phyloP scores from a whole-genome alignment of 768 basidiomycete species.

The Leccinum subgranulosum region DNA sequence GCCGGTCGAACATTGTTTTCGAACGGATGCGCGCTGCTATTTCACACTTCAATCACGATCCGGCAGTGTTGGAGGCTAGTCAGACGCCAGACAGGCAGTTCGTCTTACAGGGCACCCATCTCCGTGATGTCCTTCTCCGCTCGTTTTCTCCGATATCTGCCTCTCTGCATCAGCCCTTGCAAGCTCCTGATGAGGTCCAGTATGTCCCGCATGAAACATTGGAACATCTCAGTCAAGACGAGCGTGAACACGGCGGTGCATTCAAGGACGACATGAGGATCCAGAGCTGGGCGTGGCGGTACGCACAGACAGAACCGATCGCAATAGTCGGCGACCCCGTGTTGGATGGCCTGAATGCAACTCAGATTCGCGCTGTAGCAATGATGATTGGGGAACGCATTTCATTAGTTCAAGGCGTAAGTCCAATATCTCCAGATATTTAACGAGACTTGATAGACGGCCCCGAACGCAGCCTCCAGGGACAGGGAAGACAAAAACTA shows the following conservation, averaged over 20 bases:
- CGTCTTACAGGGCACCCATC: conserved; percentile 64
- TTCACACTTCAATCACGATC: conserved; percentile 51
- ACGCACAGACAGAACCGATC: conserved; percentile 57
- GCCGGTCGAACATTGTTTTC: conserved; percentile 60
- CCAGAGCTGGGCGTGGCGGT: conserved; percentile 76
- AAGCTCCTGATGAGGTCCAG: conserved; percentile 38
- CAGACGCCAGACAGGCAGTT: conserved; percentile 41
- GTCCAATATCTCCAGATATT: conserved; percentile 18
- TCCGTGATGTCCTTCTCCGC: conserved; percentile 68
- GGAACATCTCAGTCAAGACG: conserved; percentile 34
- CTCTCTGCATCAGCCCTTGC: conserved; percentile 32
- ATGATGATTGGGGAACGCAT: conserved; percentile 79
- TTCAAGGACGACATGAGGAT: conserved; percentile 75
- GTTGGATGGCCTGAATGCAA: conserved; percentile 59
- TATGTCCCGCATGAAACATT: conserved; percentile 37
- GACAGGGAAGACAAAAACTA: conserved; percentile 91
- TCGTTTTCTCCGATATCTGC: conserved; percentile 41
- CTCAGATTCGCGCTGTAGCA: conserved; percentile 81
- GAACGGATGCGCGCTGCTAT: conserved; percentile 72
- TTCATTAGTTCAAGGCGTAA: conserved; percentile 84
- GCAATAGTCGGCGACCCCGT: conserved; percentile 76
- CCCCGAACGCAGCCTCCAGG: conserved; percentile 66
- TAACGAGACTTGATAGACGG: neutral
- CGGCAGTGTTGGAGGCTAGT: conserved; percentile 36
- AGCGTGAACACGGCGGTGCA: conserved; percentile 37